Percentiles rank a stretch among this genome's conserved stretches.
Conservation (phyloP, 495 filamentous ascomycete genomes). For the Entonaema liquescens region DNA sequence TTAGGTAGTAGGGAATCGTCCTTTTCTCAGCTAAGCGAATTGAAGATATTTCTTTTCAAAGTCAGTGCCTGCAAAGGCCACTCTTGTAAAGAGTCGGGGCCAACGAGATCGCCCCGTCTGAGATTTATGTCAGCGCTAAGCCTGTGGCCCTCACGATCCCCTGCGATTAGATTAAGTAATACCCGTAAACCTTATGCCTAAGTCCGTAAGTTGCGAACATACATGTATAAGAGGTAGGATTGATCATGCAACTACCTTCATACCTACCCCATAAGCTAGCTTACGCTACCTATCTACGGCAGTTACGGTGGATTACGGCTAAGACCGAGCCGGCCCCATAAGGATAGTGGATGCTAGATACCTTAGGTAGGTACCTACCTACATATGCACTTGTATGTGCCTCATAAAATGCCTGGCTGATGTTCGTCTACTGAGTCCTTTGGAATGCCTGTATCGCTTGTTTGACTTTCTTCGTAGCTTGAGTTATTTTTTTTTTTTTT, state of each 20-base stretch:
- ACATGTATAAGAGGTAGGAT: neutral
- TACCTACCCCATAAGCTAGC: neutral
- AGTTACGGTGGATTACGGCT: neutral
- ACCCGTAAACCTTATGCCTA: neutral
- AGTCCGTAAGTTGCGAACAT: neutral
- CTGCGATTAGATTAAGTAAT: neutral
- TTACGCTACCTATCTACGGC: neutral
- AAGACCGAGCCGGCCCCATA: neutral
- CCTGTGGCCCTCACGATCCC: neutral
- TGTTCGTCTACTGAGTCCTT: neutral
- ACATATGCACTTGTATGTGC: neutral
- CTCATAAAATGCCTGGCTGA: neutral
- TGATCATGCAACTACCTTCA: neutral
- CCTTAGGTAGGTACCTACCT: neutral
- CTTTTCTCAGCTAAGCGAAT: neutral
- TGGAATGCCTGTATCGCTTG: neutral
- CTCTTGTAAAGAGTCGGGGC: neutral
- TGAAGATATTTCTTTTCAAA: neutral
- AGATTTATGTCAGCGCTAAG: slow-evolving; percentile 4
- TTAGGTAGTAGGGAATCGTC: too few relatives aligned
- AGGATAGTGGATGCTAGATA: too few relatives aligned
- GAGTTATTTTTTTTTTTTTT: neutral
- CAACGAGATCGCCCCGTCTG: neutral
- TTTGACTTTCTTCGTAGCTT: neutral
- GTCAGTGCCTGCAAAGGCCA: neutral